Evolutionary conservation across 768 basidiomycete species (phyloP).

Genomic region (Postia placenta): DNA sequence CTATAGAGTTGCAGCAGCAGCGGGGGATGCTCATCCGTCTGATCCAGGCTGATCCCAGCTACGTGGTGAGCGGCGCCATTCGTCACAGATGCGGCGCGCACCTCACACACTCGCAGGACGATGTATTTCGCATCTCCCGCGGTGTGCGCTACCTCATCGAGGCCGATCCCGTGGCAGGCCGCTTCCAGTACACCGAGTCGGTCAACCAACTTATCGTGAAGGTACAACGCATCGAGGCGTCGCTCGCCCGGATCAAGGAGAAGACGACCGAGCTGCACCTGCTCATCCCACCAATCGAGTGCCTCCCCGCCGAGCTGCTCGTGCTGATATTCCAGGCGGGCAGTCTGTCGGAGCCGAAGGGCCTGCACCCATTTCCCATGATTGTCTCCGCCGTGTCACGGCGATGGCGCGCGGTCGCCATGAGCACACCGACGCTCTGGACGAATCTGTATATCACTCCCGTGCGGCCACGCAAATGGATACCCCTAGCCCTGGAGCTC

Average conservation of each 20-base stretch:
- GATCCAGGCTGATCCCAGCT: conserved; percentile 15
- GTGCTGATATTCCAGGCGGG: conserved; percentile 16
- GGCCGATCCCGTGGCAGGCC: conserved; percentile 3
- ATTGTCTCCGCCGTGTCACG: conserved; percentile 17
- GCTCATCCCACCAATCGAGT: conserved; percentile 17
- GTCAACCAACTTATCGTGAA: conserved; percentile 12
- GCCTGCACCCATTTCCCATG: conserved; percentile 14
- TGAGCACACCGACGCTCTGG: conserved; percentile 15
- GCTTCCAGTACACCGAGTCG: conserved; percentile 8
- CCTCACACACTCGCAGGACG: conserved; percentile 7
- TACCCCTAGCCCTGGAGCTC: conserved; percentile 11
- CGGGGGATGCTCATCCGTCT: conserved; percentile 13
- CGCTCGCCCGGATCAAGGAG: conserved; percentile 15
- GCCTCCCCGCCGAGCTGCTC: conserved; percentile 17
- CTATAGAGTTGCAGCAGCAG: conserved; percentile 11
- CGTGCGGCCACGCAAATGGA: conserved; percentile 12
- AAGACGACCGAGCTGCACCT: conserved; percentile 16
- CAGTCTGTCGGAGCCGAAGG: conserved; percentile 4
- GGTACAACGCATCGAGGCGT: conserved; percentile 16
- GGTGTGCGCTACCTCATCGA: conserved; percentile 13
- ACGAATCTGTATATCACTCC: conserved; percentile 15
- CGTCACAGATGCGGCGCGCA: conserved; percentile 6
- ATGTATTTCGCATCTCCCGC: conserved; percentile 7
- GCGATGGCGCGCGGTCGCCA: conserved; percentile 17
- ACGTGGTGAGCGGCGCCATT: conserved; percentile 10